Base-by-base conservation (phyloP, 495 filamentous ascomycete genomes). In the Ramalina intermedia region DNA sequence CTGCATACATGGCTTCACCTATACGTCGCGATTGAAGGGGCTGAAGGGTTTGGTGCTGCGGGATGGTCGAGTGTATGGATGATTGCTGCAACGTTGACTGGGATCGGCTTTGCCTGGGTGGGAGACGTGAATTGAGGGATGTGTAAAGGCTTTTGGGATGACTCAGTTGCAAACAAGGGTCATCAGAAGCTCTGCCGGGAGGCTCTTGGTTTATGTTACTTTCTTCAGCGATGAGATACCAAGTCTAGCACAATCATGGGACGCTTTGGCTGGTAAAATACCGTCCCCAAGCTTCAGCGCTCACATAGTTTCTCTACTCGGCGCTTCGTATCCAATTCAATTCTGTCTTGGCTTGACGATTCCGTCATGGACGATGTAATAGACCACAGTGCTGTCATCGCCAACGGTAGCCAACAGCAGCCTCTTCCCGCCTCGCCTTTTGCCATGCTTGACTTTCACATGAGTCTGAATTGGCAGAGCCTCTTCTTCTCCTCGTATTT, bases 301-400 rank as follows among this genome's bases (percentile, higher is more conserved):
- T 23, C 14, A 41, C 7, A 20, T 5, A 18, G 1, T 16, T 4
- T 42, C 17, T 7, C 6, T 41, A 14, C 16, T 6, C 14, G 18
- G 7, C 6, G 17, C 14, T 44, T 44, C 14, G 7, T 44, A 11
- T 18, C 5, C 20, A n/a, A 27, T 12, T 70, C 64, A 98, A 63
- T 98, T 98, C 61, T 96, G 91, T 50, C 93, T 70, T 3, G 93
- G 91, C 66, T 96, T 98, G 23, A 98, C 89, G 42, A 94, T 78
- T 2, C 93, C 93, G 63, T 96, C 90, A 55, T 94, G 88, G 39
- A 96, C 77, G 57, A 94, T 76, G 61, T 99, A 99, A 62, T 94
- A 96, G 4, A 90, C 85, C 18, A 96, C 75, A 2, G 91, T 96
- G 40, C 87, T 93, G 63, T 99, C 91, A 46, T 85, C 81, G 18